A percentile compares a stretch with the other conserved stretches of the same genome.
These are phyloP conservation scores for Bassia scoparia DNA, from an alignment of 148 eudicot genomes.

Conservation along the genomic window DNA sequence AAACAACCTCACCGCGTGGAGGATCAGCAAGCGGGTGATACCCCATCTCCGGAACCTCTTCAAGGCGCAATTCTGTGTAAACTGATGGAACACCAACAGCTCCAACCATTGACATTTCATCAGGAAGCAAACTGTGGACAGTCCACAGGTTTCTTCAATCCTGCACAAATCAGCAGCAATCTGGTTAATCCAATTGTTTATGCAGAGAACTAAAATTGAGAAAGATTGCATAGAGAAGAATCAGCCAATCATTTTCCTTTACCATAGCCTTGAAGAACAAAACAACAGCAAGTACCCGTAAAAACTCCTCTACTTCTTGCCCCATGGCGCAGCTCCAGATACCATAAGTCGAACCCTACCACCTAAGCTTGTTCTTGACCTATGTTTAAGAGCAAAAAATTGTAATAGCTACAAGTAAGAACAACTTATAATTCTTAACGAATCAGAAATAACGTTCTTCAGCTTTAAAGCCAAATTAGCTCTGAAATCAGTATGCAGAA, in stretches of 20 bases:
- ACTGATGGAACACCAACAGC: slow-evolving; percentile 72
- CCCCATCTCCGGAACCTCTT: slow-evolving; percentile 94
- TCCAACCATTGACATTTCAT: slow-evolving; percentile 86
- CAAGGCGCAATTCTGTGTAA: slow-evolving; percentile 72
- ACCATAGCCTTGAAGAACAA: slow-evolving; percentile 96
- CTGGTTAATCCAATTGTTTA: neutral
- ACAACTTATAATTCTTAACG: neutral
- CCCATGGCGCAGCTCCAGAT: slow-evolving; percentile 88
- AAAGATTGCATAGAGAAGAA: neutral
- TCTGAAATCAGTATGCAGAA: neutral
- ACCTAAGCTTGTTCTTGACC: slow-evolving; percentile 76
- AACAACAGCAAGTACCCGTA: slow-evolving; percentile 89
- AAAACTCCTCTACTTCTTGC: slow-evolving; percentile 91
- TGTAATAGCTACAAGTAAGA: neutral
- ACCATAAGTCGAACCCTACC: slow-evolving; percentile 77
- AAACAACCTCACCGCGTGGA: slow-evolving; percentile 84
- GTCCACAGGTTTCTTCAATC: slow-evolving; percentile 89
- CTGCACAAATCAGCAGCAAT: slow-evolving; percentile 30
- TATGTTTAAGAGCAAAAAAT: slow-evolving; percentile 24
- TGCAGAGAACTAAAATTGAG: neutral
- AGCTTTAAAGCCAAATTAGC: neutral
- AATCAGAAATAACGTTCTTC: neutral
- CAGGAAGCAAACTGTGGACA: slow-evolving; percentile 74
- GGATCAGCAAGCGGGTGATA: slow-evolving; percentile 81
- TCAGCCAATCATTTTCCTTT: slow-evolving; percentile 12